Evolutionary conservation across 345 rosid genomes (phyloP), one percentile per base, ranked within the genome.

Genomic region (Citrus glauca): DNA sequence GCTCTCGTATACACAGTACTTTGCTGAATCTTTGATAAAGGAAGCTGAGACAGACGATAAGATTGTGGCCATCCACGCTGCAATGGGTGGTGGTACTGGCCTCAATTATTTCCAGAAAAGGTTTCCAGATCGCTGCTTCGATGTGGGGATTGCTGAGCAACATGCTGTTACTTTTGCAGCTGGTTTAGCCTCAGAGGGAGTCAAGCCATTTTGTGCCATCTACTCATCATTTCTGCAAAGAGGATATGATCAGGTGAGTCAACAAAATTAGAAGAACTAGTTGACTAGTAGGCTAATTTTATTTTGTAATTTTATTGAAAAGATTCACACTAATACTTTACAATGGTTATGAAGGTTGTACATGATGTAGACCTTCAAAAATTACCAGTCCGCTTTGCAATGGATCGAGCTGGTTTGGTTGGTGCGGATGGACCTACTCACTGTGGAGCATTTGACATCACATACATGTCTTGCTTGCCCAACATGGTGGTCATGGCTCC

Each of bases 401-500:
- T 92, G 85, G 92, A 90, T 61, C 81, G 97, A 62, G 91, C 94
- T 48, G 94, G 94, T 69, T 80, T 92, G 84, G 97, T 92, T 25
- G 97, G 97, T 72, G 94, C 94, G 24, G 94, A 92, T 73, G 94
- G 94, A 55, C 97, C 92, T 1, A 90, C 93, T n/a, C 93, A 90
- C 22, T 91, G 96, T 24, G 93, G 96, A 70, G 93, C 96, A 71
- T 92, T 92, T 75, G 94, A 90, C 45, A 73, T 90, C 64, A 68
- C 93, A 32, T 89, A 80, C 83, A 92, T 92, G 97, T 90, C 97
- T 56, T 92, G 92, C 87, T 82, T 92, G 80, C 94, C 97, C 9
- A 92, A 92, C 83, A 92, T 92, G 97, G 91, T 92, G 70, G 94
- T 92, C 72, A 92, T 90, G 94, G 97, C 97, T 40, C 91, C 97